Conservation (phyloP, 306 rosid species). For the Luffa acutangula region DNA sequence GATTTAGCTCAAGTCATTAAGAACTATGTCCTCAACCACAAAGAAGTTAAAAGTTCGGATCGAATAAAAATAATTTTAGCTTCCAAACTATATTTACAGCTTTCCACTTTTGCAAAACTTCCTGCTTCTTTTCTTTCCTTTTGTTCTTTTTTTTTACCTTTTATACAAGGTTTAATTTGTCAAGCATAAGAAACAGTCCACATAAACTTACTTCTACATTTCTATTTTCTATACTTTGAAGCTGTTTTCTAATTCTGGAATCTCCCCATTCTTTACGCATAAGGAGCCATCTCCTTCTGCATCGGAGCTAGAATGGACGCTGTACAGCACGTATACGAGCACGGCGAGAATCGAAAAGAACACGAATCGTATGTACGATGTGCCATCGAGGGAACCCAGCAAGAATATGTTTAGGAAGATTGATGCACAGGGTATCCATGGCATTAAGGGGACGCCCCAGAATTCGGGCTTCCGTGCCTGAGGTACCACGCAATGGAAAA, state of each 20-base stretch:
- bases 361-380: constrained; percentile 68
- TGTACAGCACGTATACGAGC: constrained; percentile 63
- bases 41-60: no score
- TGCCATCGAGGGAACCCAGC: constrained; percentile 59
- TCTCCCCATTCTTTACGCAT: constrained; percentile 43
- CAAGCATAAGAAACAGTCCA: not conserved
- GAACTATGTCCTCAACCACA: no score
- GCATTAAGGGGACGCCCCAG: constrained; percentile 98
- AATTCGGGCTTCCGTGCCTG: constrained; percentile 74
- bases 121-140: not conserved
- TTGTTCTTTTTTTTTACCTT: not conserved
- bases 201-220: not conserved
- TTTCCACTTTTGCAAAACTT: not conserved
- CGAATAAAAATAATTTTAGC: not conserved
- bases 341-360: constrained; percentile 48
- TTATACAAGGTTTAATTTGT: not conserved
- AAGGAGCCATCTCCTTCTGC: constrained; percentile 50
- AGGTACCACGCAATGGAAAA: constrained; percentile 63
- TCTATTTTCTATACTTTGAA: constrained; percentile 44
- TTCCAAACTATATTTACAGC: not conserved
- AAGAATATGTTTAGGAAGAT: constrained; percentile 69
- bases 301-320: constrained; percentile 88
- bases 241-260: constrained; percentile 24
- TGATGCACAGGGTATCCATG: constrained; percentile 81
- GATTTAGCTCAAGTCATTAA: no score